phyloP scores from a whole-genome alignment of 192 early-diverging fungal genomes.

The Podila epicladia region DNA sequence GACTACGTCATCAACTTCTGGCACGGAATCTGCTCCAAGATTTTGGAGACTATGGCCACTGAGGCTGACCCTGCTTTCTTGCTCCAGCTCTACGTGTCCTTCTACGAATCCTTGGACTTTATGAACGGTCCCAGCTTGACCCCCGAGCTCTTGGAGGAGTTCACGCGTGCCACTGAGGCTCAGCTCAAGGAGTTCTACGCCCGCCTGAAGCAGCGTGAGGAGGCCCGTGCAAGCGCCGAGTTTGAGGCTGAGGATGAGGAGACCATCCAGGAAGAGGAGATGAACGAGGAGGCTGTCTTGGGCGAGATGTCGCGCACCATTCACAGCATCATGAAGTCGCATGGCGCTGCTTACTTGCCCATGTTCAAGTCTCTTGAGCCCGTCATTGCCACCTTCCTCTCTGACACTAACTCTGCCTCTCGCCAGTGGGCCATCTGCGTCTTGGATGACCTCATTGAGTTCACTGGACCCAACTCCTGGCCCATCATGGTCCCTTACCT shows the following conservation, averaged over 20 bases:
- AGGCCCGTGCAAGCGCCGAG: conserved; percentile 74
- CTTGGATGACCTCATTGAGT: conserved; percentile 93
- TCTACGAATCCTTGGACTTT: conserved; percentile 75
- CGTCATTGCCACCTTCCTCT: conserved; percentile 67
- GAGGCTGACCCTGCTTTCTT: conserved; percentile 87
- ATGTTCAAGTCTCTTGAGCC: conserved; percentile 86
- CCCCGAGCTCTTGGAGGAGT: conserved; percentile 69
- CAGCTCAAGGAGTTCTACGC: conserved; percentile 80
- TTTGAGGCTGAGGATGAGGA: conserved; percentile 94
- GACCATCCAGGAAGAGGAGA: conserved; percentile 81
- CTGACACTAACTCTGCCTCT: conserved; percentile 67
- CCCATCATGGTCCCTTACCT: conserved; percentile 77
- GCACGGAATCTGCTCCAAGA: conserved; percentile 73
- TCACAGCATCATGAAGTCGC: conserved; percentile 80
- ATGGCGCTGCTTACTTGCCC: conserved; percentile 76
- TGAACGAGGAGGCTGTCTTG: conserved; percentile 78
- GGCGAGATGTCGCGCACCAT: conserved; percentile 83
- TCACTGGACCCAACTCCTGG: conserved; percentile 77
- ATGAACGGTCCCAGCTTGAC: conserved; percentile 73
- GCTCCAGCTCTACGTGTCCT: conserved; percentile 78
- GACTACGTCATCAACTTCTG: conserved; percentile 72
- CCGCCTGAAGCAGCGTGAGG: conserved; percentile 76
- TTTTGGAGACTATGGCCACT: conserved; percentile 77
- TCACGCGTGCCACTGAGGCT: conserved; percentile 70
- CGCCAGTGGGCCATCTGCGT: conserved; percentile 95